A percentile compares a stretch with the other conserved stretches of the same genome.
phyloP scores from a whole-genome alignment of 2,329 filamentous ascomycete genomes.

The Tolypocladium pustulatum region DNA sequence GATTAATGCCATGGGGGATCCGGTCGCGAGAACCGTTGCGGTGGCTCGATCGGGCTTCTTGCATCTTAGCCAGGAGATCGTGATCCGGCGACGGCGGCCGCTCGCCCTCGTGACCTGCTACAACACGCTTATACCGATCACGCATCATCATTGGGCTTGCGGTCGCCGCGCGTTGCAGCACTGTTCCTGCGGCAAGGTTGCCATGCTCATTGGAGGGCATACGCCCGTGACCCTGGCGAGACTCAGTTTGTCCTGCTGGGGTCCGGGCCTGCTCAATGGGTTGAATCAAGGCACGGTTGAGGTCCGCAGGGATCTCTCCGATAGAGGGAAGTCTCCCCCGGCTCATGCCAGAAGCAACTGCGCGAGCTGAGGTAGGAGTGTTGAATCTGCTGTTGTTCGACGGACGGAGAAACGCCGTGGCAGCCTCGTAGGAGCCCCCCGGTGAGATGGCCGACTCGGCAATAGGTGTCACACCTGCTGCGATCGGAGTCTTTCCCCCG shows the following conservation, averaged over 20 bases:
- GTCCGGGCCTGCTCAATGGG: conserved; percentile 12
- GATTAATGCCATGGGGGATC: conserved; percentile 58
- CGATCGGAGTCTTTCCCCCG: conserved; percentile 62
- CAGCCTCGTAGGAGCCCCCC: conserved; percentile 47
- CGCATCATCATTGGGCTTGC: conserved; percentile 56
- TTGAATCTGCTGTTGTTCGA: conserved; percentile 58
- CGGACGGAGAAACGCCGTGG: conserved; percentile 58
- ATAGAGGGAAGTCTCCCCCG: conserved; percentile 67
- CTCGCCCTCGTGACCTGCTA: conserved; percentile 18
- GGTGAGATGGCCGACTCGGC: conserved; percentile 61
- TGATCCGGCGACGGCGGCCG: conserved; percentile 52
- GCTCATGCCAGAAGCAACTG: conserved; percentile 48
- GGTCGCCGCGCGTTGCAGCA: conserved; percentile 54
- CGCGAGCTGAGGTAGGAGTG: conserved; percentile 54
- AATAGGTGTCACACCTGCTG: conserved; percentile 79
- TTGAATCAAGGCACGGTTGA: conserved; percentile 19
- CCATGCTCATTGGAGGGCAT: conserved; percentile 30
- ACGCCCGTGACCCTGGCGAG: conserved; percentile 21
- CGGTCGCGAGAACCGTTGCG: conserved; percentile 66
- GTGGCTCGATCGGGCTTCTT: conserved; percentile 43
- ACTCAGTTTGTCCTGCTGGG: conserved; percentile 14
- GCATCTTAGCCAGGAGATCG: conserved; percentile 51
- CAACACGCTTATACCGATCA: conserved; percentile 29
- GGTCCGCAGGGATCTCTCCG: conserved; percentile 41
- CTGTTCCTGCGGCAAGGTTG: conserved; percentile 30